Evolutionary conservation across 2,329 filamentous ascomycete species (phyloP).

Genomic region (Colletotrichum abscissum): DNA sequence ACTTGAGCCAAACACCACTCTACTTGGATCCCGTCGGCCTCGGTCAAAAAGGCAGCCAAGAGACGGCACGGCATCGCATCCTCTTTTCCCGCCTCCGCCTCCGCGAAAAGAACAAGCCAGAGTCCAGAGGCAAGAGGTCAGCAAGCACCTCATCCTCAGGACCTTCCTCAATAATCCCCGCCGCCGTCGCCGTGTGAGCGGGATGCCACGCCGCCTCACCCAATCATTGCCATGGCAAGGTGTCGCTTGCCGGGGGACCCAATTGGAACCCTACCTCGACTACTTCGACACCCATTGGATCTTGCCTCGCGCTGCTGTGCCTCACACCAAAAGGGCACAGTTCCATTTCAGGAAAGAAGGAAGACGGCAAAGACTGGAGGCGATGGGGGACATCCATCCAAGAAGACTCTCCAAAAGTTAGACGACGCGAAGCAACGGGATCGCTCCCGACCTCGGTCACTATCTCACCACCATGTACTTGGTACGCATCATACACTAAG

Average conservation of each 20-base stretch:
- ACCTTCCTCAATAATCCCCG: slow-evolving; percentile 1
- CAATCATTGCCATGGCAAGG: neutral
- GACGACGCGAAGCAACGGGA: neutral
- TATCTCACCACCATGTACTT: too few relatives aligned
- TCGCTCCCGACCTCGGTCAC: neutral
- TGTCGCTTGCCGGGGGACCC: neutral
- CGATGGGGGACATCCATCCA: neutral
- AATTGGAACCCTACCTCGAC: slow-evolving; percentile 8
- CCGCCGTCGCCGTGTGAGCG: neutral
- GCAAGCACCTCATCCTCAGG: neutral
- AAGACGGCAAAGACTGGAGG: neutral
- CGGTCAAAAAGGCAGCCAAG: slow-evolving; percentile 6
- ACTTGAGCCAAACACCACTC: slow-evolving; percentile 1
- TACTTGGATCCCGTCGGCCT: slow-evolving; percentile 1
- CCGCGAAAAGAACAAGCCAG: neutral
- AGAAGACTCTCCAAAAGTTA: neutral
- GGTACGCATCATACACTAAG: neutral
- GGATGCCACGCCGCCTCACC: neutral
- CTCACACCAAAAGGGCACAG: neutral
- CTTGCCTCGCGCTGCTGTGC: neutral
- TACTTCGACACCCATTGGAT: neutral
- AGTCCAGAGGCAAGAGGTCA: neutral
- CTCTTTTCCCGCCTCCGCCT: neutral
- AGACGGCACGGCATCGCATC: neutral
- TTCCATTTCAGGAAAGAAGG: slow-evolving; percentile 17